Conservation (phyloP, 306 rosid species). For the Ochetophila trinervis region DNA sequence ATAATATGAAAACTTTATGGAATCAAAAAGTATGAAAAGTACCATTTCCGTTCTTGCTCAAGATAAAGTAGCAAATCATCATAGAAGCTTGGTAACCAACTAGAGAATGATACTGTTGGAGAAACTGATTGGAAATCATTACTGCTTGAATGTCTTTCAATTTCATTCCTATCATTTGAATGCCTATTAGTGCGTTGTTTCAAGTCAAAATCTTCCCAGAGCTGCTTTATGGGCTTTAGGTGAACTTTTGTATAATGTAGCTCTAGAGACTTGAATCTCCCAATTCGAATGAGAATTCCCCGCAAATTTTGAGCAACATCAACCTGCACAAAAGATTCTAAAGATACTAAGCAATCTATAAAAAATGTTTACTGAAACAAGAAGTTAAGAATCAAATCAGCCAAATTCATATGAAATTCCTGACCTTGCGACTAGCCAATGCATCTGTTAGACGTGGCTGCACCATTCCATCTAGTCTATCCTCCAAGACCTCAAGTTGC, state of each 20-base stretch:
- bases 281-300: slow-evolving; percentile 89
- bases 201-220: slow-evolving; percentile 86
- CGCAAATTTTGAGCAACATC: slow-evolving; percentile 86
- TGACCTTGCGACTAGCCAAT: slow-evolving; percentile 77
- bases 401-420: neutral
- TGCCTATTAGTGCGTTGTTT: slow-evolving; percentile 54
- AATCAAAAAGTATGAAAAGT: slow-evolving; percentile 26
- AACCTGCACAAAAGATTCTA: slow-evolving; percentile 45
- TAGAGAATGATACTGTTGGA: slow-evolving; percentile 56
- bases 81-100: slow-evolving; percentile 90
- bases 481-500: slow-evolving; percentile 98
- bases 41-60: slow-evolving; percentile 99
- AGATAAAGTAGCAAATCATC: slow-evolving; percentile 94
- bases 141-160: slow-evolving; percentile 48
- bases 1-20: neutral
- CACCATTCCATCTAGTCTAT: slow-evolving; percentile 92
- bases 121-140: slow-evolving; percentile 50
- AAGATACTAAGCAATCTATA: neutral
- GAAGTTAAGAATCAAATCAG: neutral
- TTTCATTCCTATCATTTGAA: slow-evolving; percentile 56
- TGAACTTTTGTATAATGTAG: slow-evolving; percentile 87
- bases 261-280: slow-evolving; percentile 95
- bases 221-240: slow-evolving; percentile 80
- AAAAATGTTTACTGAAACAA: slow-evolving; percentile 9
- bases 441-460: slow-evolving; percentile 97